These are phyloP conservation scores for Venustampulla echinocandica DNA, from an alignment of 495 filamentous ascomycete genomes.

Conservation along the genomic window DNA sequence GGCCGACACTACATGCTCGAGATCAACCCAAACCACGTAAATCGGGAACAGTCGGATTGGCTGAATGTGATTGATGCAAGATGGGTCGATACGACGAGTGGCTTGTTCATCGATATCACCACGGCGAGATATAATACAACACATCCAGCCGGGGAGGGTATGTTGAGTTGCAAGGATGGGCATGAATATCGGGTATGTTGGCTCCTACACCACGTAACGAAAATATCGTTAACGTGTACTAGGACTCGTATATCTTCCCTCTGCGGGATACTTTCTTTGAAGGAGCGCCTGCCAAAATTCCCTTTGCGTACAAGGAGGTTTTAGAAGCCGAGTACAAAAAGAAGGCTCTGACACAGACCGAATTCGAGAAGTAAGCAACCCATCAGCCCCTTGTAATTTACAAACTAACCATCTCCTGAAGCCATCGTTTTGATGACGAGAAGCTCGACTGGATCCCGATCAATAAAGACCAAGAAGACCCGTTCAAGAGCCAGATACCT, in stretches of 20 bases:
- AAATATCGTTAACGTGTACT: not conserved
- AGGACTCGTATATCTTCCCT: slow-evolving; percentile 34
- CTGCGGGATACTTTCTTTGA: slow-evolving; percentile 49
- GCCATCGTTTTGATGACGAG: slow-evolving; percentile 32
- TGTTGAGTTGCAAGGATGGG: slow-evolving; percentile 35
- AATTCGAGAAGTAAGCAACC: slow-evolving; percentile 15
- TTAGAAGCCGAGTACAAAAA: slow-evolving; percentile 50
- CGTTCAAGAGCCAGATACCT: not conserved
- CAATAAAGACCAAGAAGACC: not conserved
- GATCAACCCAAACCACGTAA: slow-evolving; percentile 61
- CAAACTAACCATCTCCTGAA: slow-evolving; percentile 11
- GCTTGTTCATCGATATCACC: slow-evolving; percentile 83
- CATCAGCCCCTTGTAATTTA: not conserved
- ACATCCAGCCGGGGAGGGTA: slow-evolving; percentile 31
- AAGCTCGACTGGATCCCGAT: slow-evolving; percentile 29
- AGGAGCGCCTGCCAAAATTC: slow-evolving; percentile 50
- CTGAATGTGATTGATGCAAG: slow-evolving; percentile 78
- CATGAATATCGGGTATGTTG: slow-evolving; percentile 31
- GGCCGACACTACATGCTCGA: slow-evolving; percentile 65
- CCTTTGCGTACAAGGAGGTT: slow-evolving; percentile 52
- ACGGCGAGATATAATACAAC: slow-evolving; percentile 55
- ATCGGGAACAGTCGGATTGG: slow-evolving; percentile 52
- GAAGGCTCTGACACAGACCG: slow-evolving; percentile 34
- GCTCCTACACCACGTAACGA: slow-evolving; percentile 1
- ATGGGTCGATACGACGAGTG: slow-evolving; percentile 72